Percentiles rank a stretch among this genome's conserved stretches.
Conservation (phyloP, 768 basidiomycete genomes). For the Hypholoma fasciculare region DNA sequence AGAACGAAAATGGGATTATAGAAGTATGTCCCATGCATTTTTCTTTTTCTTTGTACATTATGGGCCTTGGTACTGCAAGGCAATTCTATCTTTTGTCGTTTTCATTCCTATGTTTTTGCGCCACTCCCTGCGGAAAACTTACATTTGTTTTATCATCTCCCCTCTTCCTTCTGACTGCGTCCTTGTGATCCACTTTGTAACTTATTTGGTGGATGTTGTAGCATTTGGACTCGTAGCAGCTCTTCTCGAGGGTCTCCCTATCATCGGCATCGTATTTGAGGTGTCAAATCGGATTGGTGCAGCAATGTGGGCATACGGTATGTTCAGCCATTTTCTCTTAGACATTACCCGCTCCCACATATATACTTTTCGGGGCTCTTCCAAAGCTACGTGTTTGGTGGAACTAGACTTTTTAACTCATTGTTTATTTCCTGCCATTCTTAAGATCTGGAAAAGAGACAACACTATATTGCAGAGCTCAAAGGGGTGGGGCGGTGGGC, state of each 20-base stretch:
- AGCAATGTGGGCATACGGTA: slow-evolving; percentile 92
- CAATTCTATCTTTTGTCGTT: too few species aligned
- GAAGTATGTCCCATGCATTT: slow-evolving; percentile 41
- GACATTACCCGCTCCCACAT: not conserved
- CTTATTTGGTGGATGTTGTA: slow-evolving; percentile 22
- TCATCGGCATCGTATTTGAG: slow-evolving; percentile 79
- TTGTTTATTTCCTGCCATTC: not conserved
- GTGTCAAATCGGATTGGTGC: slow-evolving; percentile 89
- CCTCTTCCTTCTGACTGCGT: not conserved
- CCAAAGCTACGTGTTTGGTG: too few species aligned
- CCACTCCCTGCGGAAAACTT: not conserved
- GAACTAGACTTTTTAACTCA: not conserved
- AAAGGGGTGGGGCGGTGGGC: slow-evolving; percentile 2
- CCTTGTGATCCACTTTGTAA: too few species aligned
- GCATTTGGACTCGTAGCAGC: slow-evolving; percentile 88
- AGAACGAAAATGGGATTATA: slow-evolving; percentile 86
- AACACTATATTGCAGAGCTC: slow-evolving; percentile 45
- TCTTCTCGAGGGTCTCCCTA: slow-evolving; percentile 77
- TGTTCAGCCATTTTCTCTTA: slow-evolving; percentile 7
- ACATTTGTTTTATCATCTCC: not conserved
- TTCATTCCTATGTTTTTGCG: not conserved
- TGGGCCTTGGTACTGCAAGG: not conserved
- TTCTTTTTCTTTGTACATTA: not conserved
- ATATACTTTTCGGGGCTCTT: too few species aligned
- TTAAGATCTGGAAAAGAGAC: slow-evolving; percentile 63